Evolutionary conservation across 768 basidiomycete genomes (phyloP).

Genomic region (Amanita jacksonii): DNA sequence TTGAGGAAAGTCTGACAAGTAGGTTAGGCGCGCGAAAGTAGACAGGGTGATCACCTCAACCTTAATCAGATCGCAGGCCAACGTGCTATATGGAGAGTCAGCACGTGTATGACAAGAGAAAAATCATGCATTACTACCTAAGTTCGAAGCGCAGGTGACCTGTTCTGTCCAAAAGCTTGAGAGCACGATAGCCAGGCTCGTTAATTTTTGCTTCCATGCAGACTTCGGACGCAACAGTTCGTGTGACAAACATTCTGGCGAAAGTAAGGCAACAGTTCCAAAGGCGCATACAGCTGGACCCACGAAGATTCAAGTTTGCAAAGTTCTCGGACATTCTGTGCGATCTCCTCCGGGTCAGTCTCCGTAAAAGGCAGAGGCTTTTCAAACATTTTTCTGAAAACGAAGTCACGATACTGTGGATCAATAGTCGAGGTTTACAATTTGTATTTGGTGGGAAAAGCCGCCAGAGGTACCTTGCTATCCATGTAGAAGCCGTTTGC

Average conservation of each 20-base stretch:
- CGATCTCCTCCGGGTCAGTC: conserved; percentile 50
- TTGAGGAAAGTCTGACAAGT: conserved; percentile 51
- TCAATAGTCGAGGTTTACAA: neutral
- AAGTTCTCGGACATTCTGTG: conserved; percentile 61
- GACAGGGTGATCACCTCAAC: conserved; percentile 22
- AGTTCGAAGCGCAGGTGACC: conserved; percentile 63
- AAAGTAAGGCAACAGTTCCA: conserved; percentile 9
- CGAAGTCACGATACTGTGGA: conserved; percentile 67
- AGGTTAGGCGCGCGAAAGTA: conserved; percentile 6
- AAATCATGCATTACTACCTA: conserved; percentile 30
- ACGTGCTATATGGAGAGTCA: conserved; percentile 24
- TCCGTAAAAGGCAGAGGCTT: conserved; percentile 40
- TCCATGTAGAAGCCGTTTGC: conserved; percentile 75
- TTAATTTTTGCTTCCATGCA: conserved; percentile 76
- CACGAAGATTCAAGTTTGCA: conserved; percentile 63
- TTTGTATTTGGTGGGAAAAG: conserved; percentile 1
- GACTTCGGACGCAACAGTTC: conserved; percentile 76
- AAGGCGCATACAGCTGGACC: conserved; percentile 13
- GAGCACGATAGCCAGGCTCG: conserved; percentile 55
- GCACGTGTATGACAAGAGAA: conserved; percentile 7
- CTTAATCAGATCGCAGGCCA: conserved; percentile 62
- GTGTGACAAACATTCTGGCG: conserved; percentile 68
- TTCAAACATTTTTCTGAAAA: conserved; percentile 85
- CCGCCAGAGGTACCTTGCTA: conserved; percentile 41
- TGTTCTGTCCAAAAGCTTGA: conserved; percentile 57